These are phyloP conservation scores for Gracilaria domingensis DNA, from an alignment of 23 red algal species.

Conservation along the genomic window DNA sequence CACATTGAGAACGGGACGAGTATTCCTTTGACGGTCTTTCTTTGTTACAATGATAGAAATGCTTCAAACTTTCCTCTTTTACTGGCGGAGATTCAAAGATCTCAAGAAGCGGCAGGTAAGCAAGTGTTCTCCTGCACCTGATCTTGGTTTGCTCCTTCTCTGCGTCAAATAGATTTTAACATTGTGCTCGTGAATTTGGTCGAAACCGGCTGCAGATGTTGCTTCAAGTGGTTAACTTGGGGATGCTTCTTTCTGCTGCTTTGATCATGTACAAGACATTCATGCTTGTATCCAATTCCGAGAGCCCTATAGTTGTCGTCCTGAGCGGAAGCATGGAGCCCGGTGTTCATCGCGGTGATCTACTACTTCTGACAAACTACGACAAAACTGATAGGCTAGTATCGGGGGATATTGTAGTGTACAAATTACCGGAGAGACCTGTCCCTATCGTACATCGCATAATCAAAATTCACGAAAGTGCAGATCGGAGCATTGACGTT, in stretches of 20 bases:
- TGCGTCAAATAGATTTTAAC: not conserved
- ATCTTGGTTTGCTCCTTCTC: not conserved
- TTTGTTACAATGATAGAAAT: conserved; percentile 41
- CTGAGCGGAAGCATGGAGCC: conserved; percentile 97
- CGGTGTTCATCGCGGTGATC: conserved; percentile 91
- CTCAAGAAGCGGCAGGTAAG: conserved; percentile 79
- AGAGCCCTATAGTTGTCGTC: conserved; percentile 83
- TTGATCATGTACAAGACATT: conserved; percentile 87
- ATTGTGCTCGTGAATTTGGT: not conserved
- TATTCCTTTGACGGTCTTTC: not conserved
- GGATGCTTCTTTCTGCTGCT: conserved; percentile 85
- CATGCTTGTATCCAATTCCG: conserved; percentile 84
- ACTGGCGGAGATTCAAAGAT: conserved; percentile 78
- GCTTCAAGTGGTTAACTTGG: conserved; percentile 81
- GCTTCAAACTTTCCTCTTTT: conserved; percentile 73
- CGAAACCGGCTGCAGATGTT: conserved; percentile 41
- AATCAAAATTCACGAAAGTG: conserved; percentile 82
- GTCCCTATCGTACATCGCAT: conserved; percentile 98
- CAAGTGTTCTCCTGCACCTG: not conserved
- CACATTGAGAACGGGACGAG: not conserved
- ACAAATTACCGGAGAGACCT: conserved; percentile 86
- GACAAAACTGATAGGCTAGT: conserved; percentile 62
- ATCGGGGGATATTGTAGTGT: conserved; percentile 98
- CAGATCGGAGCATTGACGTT: conserved; percentile 54
- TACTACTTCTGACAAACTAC: conserved; percentile 89